These are phyloP conservation scores for Salix arbutifolia DNA, from an alignment of 345 rosid species.

Conservation along the genomic window DNA sequence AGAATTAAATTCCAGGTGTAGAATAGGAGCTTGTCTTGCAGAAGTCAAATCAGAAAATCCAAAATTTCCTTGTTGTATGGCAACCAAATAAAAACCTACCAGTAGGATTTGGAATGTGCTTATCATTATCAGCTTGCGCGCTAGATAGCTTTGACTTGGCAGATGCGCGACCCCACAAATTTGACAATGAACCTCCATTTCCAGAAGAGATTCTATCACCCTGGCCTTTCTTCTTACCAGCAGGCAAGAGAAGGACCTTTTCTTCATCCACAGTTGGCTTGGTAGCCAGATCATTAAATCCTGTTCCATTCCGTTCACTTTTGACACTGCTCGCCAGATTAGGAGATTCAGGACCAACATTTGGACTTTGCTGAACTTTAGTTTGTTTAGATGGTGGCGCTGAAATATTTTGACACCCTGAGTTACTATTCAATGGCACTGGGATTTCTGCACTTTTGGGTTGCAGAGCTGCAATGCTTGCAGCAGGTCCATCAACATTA, in stretches of 20 bases:
- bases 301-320: constrained; percentile 25
- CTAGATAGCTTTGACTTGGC: constrained; percentile 44
- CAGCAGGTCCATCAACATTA: constrained; percentile 39
- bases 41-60: not conserved
- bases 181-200: constrained; percentile 54
- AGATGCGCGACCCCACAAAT: constrained; percentile 74
- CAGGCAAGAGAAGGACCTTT: constrained; percentile 32
- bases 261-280: constrained; percentile 43
- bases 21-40: not conserved
- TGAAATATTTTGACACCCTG: constrained; percentile 21
- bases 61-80: not conserved
- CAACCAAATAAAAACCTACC: constrained; percentile 36
- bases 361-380: constrained; percentile 35
- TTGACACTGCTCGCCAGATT: constrained; percentile 35
- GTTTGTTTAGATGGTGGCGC: constrained; percentile 29
- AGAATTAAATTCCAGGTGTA: not conserved
- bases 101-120: constrained; percentile 22
- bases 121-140: constrained; percentile 26
- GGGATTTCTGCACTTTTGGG: constrained; percentile 34
- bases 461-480: constrained; percentile 26
- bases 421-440: constrained; percentile 28
- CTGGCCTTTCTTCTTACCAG: constrained; percentile 42
- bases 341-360: constrained; percentile 29
- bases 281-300: constrained; percentile 28
- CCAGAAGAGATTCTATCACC: constrained; percentile 39